phyloP scores from a whole-genome alignment of 306 rosid genomes.

The Glycine soja region DNA sequence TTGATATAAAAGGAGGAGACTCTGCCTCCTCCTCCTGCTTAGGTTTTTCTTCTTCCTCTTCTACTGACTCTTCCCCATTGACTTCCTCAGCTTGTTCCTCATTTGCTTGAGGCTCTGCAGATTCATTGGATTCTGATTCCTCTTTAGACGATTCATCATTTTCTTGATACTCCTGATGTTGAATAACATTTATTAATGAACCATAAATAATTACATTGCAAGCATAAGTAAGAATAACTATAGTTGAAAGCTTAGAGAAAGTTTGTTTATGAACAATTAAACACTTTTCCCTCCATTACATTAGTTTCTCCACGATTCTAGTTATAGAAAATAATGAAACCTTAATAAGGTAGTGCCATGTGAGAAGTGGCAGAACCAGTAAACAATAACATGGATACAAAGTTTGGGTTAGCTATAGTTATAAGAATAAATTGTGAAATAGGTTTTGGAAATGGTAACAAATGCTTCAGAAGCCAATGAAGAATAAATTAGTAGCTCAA shows the following conservation, averaged over 20 bases:
- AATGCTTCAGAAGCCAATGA: neutral
- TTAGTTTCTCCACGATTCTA: neutral
- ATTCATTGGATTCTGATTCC: slow-evolving; percentile 56
- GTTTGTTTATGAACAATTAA: neutral
- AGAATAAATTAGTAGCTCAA: neutral
- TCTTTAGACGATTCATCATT: slow-evolving; percentile 58
- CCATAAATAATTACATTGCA: neutral
- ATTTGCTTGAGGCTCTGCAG: slow-evolving; percentile 56
- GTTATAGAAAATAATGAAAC: neutral
- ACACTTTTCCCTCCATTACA: neutral
- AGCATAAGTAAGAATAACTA: slow-evolving; percentile 5
- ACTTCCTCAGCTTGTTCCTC: slow-evolving; percentile 60
- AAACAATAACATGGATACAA: neutral
- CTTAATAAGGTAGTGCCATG: neutral
- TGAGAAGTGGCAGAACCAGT: neutral
- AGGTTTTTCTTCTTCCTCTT: slow-evolving; percentile 57
- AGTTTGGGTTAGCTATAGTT: neutral
- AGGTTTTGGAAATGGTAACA: neutral
- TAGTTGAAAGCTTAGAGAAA: neutral
- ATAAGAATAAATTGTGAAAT: neutral
- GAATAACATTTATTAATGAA: slow-evolving; percentile 36
- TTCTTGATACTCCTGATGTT: slow-evolving; percentile 67
- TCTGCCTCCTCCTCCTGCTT: slow-evolving; percentile 58
- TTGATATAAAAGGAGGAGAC: slow-evolving; percentile 76
- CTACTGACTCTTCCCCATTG: slow-evolving; percentile 48